Percentiles rank a stretch among this genome's conserved stretches.
Evolutionary conservation across 1,284 basidiomycete genomes (phyloP).

Genomic region (Irpex sp.): DNA sequence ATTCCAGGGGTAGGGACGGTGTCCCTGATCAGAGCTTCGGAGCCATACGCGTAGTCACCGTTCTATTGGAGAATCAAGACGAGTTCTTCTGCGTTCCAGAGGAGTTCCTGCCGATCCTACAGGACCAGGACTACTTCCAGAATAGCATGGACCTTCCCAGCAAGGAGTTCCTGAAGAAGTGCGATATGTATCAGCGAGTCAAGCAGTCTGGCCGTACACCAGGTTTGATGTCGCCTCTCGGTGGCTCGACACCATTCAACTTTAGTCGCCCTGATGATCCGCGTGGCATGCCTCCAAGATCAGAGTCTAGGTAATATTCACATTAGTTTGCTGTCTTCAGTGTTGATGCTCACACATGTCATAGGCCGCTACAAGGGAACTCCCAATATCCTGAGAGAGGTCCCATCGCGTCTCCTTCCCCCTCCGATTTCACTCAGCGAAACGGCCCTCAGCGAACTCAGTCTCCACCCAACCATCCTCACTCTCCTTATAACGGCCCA

Average conservation of each 20-base stretch:
- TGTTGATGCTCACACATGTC: not conserved
- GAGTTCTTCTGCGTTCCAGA: slow-evolving; percentile 88
- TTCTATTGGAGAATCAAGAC: slow-evolving; percentile 90
- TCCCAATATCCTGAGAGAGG: slow-evolving; percentile 34
- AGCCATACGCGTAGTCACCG: slow-evolving; percentile 82
- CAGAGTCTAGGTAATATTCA: slow-evolving; percentile 20
- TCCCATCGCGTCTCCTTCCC: slow-evolving; percentile 26
- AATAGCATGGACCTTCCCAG: slow-evolving; percentile 80
- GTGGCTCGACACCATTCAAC: slow-evolving; percentile 27
- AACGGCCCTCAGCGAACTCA: slow-evolving; percentile 40
- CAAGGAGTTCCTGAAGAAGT: slow-evolving; percentile 90
- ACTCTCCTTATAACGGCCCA: slow-evolving; percentile 42
- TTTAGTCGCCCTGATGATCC: slow-evolving; percentile 26
- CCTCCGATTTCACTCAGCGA: slow-evolving; percentile 36
- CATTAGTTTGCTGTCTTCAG: not conserved
- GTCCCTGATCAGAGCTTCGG: slow-evolving; percentile 93
- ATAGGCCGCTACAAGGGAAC: slow-evolving; percentile 17
- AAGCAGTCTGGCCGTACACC: slow-evolving; percentile 41
- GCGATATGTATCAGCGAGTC: slow-evolving; percentile 69
- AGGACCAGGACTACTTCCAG: slow-evolving; percentile 84
- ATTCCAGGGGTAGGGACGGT: slow-evolving; percentile 82
- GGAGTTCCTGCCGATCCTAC: slow-evolving; percentile 79
- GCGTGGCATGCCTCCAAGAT: slow-evolving; percentile 28
- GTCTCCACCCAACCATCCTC: slow-evolving; percentile 36
- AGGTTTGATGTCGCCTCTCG: slow-evolving; percentile 33